Conservation (phyloP, 345 rosid species). For the Laguncularia racemosa region DNA sequence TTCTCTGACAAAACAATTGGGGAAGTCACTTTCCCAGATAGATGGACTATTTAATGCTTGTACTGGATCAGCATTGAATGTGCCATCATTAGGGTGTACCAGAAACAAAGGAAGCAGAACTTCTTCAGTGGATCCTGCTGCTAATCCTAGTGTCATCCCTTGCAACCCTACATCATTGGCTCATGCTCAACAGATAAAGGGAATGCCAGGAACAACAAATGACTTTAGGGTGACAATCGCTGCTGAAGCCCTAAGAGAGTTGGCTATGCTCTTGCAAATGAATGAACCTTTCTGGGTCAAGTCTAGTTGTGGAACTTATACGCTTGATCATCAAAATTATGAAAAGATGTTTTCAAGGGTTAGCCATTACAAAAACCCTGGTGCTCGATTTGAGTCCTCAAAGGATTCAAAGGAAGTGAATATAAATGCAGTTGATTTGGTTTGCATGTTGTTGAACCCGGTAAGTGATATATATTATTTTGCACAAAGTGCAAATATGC, state of each 20-base stretch:
- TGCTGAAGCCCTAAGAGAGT: slow-evolving; percentile 43
- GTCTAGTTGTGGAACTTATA: slow-evolving; percentile 25
- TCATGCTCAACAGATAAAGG: neutral
- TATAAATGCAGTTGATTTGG: slow-evolving; percentile 30
- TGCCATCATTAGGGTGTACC: neutral
- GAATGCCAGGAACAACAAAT: slow-evolving; percentile 28
- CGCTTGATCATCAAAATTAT: slow-evolving; percentile 32
- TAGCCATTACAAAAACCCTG: slow-evolving; percentile 20
- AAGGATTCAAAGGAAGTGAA: slow-evolving; percentile 31
- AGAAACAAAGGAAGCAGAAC: neutral
- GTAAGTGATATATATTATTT: slow-evolving; percentile 20
- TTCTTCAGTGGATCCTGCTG: neutral
- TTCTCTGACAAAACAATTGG: slow-evolving; percentile 17
- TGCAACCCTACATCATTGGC: neutral
- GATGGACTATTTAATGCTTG: too few relatives aligned
- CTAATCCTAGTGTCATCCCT: slow-evolving; percentile 4
- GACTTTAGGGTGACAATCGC: slow-evolving; percentile 30
- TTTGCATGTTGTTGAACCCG: slow-evolving; percentile 41
- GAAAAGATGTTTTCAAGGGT: slow-evolving; percentile 24
- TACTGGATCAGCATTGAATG: neutral
- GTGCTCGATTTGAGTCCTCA: slow-evolving; percentile 54
- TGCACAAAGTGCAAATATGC: neutral
- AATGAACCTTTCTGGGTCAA: slow-evolving; percentile 54
- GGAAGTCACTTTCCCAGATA: slow-evolving; percentile 18
- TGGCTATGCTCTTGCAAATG: slow-evolving; percentile 27